A percentile compares a stretch with the other conserved stretches of the same genome.
Evolutionary conservation across 2,329 filamentous ascomycete species (phyloP).

Genomic region (Neophaeococcomyces mojaviensis): DNA sequence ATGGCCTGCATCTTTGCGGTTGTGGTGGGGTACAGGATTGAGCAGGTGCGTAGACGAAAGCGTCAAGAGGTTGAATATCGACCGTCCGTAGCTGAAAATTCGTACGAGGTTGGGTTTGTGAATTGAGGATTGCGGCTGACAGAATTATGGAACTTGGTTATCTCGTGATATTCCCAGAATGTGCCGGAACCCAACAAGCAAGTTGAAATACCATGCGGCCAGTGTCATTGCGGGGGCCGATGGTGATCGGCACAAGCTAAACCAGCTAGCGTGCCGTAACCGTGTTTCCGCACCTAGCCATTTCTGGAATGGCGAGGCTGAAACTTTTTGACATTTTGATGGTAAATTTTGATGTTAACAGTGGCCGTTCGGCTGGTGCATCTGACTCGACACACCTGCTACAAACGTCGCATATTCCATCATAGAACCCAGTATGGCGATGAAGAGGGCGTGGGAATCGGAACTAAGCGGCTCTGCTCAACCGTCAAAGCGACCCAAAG

Average conservation of each 20-base stretch:
- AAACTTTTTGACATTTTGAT: constrained; percentile 5
- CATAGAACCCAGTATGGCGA: constrained; percentile 9
- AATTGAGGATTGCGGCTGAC: background rate
- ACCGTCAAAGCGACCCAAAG: constrained; percentile 7
- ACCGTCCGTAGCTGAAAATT: no score
- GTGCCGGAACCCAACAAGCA: no score
- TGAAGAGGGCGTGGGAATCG: constrained; percentile 19
- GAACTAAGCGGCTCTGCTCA: background rate
- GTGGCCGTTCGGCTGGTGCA: no score
- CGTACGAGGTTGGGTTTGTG: no score
- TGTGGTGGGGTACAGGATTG: constrained; percentile 3
- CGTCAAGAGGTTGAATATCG: background rate
- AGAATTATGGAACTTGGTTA: background rate
- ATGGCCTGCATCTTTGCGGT: constrained; percentile 51
- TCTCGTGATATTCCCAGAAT: background rate
- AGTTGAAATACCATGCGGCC: background rate
- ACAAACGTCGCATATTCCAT: no score
- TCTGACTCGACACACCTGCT: no score
- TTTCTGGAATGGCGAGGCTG: background rate
- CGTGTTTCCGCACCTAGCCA: background rate
- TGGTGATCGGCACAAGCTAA: background rate
- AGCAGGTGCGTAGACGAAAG: background rate
- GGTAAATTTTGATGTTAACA: no score
- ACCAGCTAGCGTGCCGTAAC: background rate
- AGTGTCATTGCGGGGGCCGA: constrained; percentile 4